Evolutionary conservation across 169 alveolate genomes (phyloP).

Genomic region (Plasmodium cynomolgi): DNA sequence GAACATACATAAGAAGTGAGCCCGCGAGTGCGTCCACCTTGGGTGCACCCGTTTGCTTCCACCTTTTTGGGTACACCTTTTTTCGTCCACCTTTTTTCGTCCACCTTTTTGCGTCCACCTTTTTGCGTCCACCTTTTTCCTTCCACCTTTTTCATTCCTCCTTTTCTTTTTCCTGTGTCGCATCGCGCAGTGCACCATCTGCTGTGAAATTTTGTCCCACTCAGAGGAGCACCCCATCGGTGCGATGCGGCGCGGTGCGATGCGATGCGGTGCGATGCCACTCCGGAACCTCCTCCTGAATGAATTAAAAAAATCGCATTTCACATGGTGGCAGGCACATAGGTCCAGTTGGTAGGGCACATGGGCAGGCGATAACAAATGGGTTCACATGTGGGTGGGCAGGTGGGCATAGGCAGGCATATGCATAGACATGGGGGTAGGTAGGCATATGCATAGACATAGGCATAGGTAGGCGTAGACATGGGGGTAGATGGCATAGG

Average conservation of each 20-base stretch:
- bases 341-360: neutral
- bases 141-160: no score
- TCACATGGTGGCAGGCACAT: neutral
- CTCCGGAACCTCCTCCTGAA: neutral
- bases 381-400: neutral
- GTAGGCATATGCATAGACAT: neutral
- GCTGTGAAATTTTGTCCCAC: neutral
- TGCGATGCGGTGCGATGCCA: no score
- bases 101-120: no score
- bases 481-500: no score
- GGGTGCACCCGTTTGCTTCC: neutral
- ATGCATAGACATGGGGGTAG: no score
- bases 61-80: no score
- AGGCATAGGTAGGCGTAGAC: neutral
- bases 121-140: no score
- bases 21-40: neutral
- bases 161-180: no score
- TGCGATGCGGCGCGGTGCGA: neutral
- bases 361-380: neutral
- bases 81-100: no score
- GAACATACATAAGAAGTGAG: slow-evolving; percentile 37
- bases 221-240: neutral
- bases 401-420: neutral
- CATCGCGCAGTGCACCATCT: neutral
- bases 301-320: neutral